phyloP scores from a whole-genome alignment of 768 basidiomycete species.

The Ephemerocybe angulata region DNA sequence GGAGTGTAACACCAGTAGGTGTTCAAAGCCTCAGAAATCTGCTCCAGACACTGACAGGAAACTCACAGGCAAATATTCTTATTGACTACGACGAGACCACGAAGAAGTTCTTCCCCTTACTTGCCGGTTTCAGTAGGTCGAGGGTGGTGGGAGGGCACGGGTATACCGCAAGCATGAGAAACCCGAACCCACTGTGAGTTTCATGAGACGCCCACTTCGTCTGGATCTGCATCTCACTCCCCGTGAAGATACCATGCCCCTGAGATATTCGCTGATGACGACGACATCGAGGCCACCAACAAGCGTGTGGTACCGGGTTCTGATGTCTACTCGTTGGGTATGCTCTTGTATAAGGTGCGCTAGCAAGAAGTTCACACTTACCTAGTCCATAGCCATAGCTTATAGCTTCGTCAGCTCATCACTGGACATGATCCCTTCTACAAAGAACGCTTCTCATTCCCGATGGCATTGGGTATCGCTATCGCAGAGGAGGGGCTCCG shows the following conservation, averaged over 20 bases:
- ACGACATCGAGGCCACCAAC: neutral
- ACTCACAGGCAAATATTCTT: neutral
- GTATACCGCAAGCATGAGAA: neutral
- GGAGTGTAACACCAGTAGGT: neutral
- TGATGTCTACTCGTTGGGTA: constrained; percentile 15
- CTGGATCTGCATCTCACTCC: neutral
- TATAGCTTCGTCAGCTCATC: too few relatives aligned
- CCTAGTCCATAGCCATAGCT: neutral
- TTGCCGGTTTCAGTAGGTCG: constrained; percentile 1
- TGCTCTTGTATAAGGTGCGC: constrained; percentile 13
- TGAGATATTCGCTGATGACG: neutral
- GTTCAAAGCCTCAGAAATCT: neutral
- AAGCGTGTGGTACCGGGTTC: constrained; percentile 1
- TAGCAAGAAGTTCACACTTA: neutral
- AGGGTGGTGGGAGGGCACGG: neutral
- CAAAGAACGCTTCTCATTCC: too few relatives aligned
- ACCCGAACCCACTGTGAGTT: neutral
- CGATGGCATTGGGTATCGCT: too few relatives aligned
- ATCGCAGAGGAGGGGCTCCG: too few relatives aligned
- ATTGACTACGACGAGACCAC: neutral
- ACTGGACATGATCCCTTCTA: too few relatives aligned
- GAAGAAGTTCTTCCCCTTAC: neutral
- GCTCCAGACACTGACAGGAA: neutral
- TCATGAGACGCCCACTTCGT: neutral
- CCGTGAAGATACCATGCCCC: neutral